Percentiles rank a stretch among this genome's conserved stretches.
Evolutionary conservation across 1,139 yeast species (phyloP).

Genomic region (Hanseniaspora sp.): DNA sequence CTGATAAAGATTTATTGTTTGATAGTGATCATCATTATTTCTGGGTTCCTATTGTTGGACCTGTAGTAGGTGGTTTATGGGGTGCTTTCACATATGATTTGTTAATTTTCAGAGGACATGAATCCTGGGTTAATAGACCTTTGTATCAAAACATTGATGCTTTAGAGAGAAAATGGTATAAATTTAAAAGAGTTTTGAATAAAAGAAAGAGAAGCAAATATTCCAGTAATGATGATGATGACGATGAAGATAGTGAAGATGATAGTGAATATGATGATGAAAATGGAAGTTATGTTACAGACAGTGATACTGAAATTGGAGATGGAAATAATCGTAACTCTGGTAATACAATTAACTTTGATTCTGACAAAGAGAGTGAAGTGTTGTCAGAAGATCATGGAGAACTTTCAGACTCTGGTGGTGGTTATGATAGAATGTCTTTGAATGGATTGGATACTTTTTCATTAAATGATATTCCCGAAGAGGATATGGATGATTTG

Average conservation of each 20-base stretch:
- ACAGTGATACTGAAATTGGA: constrained; percentile 1
- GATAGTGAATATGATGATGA: constrained; percentile 5
- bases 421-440: constrained; percentile 20
- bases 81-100: constrained; percentile 41
- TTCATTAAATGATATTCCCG: constrained; percentile 14
- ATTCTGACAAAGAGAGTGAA: not conserved
- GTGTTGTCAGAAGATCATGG: not conserved
- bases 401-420: not conserved
- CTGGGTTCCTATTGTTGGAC: constrained; percentile 43
- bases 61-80: constrained; percentile 35
- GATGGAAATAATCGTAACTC: not conserved
- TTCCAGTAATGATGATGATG: constrained; percentile 2
- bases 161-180: constrained; percentile 20
- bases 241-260: constrained; percentile 14
- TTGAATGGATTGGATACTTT: constrained; percentile 3
- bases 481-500: constrained; percentile 4
- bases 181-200: constrained; percentile 15
- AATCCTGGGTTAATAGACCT: constrained; percentile 39
- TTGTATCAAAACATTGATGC: constrained; percentile 13
- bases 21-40: constrained; percentile 34
- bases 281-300: constrained; percentile 2
- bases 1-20: constrained; percentile 34
- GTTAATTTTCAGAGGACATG: constrained; percentile 40
- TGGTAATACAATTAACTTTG: not conserved
- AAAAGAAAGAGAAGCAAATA: not conserved